Evolutionary conservation across 2,329 filamentous ascomycete genomes (phyloP).

Genomic region (Dothideomycetes sp.): DNA sequence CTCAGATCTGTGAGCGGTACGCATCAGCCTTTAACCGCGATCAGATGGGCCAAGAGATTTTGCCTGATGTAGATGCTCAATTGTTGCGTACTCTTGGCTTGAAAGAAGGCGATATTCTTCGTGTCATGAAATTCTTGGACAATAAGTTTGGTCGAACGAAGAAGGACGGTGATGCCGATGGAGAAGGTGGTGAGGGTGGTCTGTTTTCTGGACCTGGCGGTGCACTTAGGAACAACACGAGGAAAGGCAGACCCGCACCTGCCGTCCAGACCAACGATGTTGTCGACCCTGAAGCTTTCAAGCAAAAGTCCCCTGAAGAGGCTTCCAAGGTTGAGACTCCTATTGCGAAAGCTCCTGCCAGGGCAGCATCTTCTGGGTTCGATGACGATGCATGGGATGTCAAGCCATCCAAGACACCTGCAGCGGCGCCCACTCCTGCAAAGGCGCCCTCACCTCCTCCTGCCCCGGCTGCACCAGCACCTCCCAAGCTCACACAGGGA

Average conservation of each 20-base stretch:
- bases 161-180: conserved; percentile 50
- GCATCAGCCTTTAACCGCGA: conserved; percentile 81
- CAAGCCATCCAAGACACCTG: conserved; percentile 61
- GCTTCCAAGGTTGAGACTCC: conserved; percentile 42
- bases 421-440: conserved; percentile 28
- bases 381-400: conserved; percentile 98
- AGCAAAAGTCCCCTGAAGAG: conserved; percentile 45
- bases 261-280: conserved; percentile 77
- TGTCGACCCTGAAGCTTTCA: conserved; percentile 80
- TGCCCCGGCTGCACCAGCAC: conserved; percentile 30
- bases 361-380: conserved; percentile 55
- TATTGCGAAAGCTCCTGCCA: conserved; percentile 37
- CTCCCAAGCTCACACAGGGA: conserved; percentile 56
- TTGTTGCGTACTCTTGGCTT: conserved; percentile 82
- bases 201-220: conserved; percentile 93
- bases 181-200: conserved; percentile 46
- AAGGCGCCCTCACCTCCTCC: conserved; percentile 26
- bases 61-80: conserved; percentile 78
- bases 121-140: conserved; percentile 85
- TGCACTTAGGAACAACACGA: conserved; percentile 82
- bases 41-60: conserved; percentile 88
- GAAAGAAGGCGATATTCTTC: conserved; percentile 91
- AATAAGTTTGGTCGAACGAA: conserved; percentile 60
- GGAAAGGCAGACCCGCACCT: conserved; percentile 81
- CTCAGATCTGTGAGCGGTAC: conserved; percentile 89